phyloP scores from a whole-genome alignment of 2,329 filamentous ascomycete genomes.

The Alternaria sp. region DNA sequence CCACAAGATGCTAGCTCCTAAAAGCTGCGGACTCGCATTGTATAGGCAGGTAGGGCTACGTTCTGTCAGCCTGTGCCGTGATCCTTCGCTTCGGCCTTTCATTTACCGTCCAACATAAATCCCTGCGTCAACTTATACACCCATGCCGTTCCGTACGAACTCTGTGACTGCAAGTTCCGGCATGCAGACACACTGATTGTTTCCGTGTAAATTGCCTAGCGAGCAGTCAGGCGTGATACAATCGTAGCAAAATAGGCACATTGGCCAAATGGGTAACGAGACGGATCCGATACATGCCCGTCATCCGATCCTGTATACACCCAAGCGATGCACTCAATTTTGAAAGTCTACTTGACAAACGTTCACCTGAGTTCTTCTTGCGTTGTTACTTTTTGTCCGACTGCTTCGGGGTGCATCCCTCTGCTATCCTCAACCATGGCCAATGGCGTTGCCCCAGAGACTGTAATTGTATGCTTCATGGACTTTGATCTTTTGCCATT shows the following conservation, averaged over 20 bases:
- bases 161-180: conserved; percentile 9
- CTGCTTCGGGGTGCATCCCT: background rate
- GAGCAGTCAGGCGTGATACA: conserved; percentile 2
- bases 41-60: background rate
- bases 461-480: conserved; percentile 22
- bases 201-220: conserved; percentile 10
- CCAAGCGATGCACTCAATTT: background rate
- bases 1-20: background rate
- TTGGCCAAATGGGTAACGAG: conserved; percentile 2
- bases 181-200: conserved; percentile 1
- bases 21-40: background rate
- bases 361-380: background rate
- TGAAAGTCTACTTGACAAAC: background rate
- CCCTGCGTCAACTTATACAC: conserved; percentile 10
- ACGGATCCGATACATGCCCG: conserved; percentile 4
- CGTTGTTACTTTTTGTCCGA: background rate
- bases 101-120: background rate
- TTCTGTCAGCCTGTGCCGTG: background rate
- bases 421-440: conserved; percentile 10
- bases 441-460: conserved; percentile 16
- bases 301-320: background rate
- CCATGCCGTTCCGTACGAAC: background rate
- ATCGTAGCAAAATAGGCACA: conserved; percentile 12
- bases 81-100: conserved; percentile 6
- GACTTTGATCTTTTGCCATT: background rate